Evolutionary conservation across 805 yeast genomes (phyloP), one percentile per base, ranked within the genome.

Genomic region (Candida railenensis): DNA sequence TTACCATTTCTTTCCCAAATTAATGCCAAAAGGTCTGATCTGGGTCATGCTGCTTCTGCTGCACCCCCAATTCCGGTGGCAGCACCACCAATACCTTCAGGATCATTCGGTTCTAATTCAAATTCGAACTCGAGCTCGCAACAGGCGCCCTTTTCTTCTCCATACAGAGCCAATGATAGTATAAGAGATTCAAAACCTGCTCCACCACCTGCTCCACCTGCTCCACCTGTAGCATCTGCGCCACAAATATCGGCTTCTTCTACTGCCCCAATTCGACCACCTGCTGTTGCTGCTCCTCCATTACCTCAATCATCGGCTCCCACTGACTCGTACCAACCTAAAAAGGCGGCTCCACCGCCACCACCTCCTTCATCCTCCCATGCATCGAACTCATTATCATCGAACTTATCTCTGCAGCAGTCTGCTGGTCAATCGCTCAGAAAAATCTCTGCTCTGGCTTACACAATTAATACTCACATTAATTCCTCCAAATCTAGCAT

Each of bases 361-460:
- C 63, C 68, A 1, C 62, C 74, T 18, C 62, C 72, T 15, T 54
- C 66, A 5, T 32, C 50, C 3, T 12, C 49, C 3, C n/a, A n/a
- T n/a, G n/a, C n/a, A n/a, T n/a, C n/a, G n/a, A n/a, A n/a, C n/a
- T 37, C 42, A n/a, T 2, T 42, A 3, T 34, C 54, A 12, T 45
- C 59, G 2, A 55, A 65, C 20, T 57, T 74, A 48, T 66, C 74
- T 14, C 66, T 60, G 41, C 76, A 74, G 49, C 80, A 77, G 54
- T 53, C 61, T 16, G 73, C 72, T 1, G 84, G 83, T 1, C 65
- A 76, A 40, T 71, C 76, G 46, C 65, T 83, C 49, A 70, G 89
- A 37, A 80, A 80, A 47, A 78, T 83, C 19, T 83, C 83, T 44
- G 81, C 84, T 0, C 81, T 85, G 56, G 75, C 84, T 1, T 84